These are phyloP conservation scores for Epichloe scottii DNA, from an alignment of 2,329 filamentous ascomycete genomes.

Conservation along the genomic window DNA sequence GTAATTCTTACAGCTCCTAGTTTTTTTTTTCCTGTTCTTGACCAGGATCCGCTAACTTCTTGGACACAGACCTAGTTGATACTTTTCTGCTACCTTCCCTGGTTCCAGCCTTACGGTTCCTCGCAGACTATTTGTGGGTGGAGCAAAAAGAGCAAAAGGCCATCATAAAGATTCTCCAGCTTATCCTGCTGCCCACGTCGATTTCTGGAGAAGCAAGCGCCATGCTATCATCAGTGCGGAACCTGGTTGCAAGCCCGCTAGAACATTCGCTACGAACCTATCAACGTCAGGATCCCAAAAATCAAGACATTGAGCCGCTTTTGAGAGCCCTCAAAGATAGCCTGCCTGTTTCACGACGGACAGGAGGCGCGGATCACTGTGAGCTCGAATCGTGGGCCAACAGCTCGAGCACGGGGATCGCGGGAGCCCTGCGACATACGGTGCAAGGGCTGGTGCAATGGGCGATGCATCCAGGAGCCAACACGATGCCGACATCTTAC, in stretches of 20 bases:
- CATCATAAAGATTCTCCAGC: slow-evolving; percentile 57
- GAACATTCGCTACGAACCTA: slow-evolving; percentile 55
- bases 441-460: slow-evolving; percentile 54
- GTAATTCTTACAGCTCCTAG: not conserved
- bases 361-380: slow-evolving; percentile 46
- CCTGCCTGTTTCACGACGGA: slow-evolving; percentile 46
- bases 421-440: slow-evolving; percentile 44
- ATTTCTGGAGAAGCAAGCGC: slow-evolving; percentile 58
- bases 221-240: slow-evolving; percentile 60
- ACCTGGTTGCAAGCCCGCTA: slow-evolving; percentile 56
- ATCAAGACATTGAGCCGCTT: slow-evolving; percentile 58
- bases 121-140: slow-evolving; percentile 57
- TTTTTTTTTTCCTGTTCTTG: not conserved
- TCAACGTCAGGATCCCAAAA: slow-evolving; percentile 52
- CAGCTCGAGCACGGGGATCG: slow-evolving; percentile 42
- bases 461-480: slow-evolving; percentile 44
- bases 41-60: not conserved
- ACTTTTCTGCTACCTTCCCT: slow-evolving; percentile 71
- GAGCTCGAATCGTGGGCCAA: slow-evolving; percentile 58
- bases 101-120: slow-evolving; percentile 59
- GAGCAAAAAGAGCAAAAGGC: slow-evolving; percentile 53
- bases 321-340: slow-evolving; percentile 50
- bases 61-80: slow-evolving; percentile 56
- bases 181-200: slow-evolving; percentile 57
- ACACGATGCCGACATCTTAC: slow-evolving; percentile 50